Percentiles rank a stretch among this genome's conserved stretches.
These are phyloP conservation scores for Corniculantispora saksenae DNA, from an alignment of 2,329 filamentous ascomycete species.

Conservation along the genomic window DNA sequence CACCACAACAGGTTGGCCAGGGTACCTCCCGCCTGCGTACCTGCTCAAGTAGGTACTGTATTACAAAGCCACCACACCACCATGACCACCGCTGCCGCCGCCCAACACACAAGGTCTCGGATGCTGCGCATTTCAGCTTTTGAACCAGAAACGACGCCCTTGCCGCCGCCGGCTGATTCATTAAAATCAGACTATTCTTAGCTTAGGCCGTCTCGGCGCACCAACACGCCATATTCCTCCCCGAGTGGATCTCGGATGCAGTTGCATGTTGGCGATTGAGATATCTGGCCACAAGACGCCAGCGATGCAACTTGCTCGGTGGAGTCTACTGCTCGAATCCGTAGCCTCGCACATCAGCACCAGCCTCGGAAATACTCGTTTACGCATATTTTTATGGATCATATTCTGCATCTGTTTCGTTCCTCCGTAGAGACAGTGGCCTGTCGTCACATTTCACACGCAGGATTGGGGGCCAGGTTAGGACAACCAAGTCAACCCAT, in stretches of 20 bases:
- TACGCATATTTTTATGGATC: not conserved
- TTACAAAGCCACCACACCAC: not conserved
- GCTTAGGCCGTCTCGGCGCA: not conserved
- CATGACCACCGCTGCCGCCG: too few relatives aligned
- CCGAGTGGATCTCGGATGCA: not conserved
- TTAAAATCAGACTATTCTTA: not conserved
- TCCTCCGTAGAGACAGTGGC: not conserved
- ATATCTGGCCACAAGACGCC: conserved; percentile 3
- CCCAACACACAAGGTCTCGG: conserved; percentile 1
- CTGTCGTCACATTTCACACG: not conserved
- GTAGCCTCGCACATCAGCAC: not conserved
- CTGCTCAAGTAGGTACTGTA: not conserved
- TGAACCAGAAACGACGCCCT: not conserved
- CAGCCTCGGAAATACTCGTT: not conserved
- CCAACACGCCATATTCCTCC: not conserved
- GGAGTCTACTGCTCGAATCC: not conserved
- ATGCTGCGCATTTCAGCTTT: not conserved
- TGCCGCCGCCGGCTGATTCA: not conserved
- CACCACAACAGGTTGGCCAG: too few relatives aligned
- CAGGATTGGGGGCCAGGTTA: not conserved
- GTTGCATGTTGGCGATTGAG: not conserved
- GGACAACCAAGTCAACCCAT: not conserved
- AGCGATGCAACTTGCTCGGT: not conserved
- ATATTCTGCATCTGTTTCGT: not conserved
- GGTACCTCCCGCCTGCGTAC: too few relatives aligned